Evolutionary conservation across 2,329 filamentous ascomycete species (phyloP).

Genomic region (Aspergillus chevalieri): DNA sequence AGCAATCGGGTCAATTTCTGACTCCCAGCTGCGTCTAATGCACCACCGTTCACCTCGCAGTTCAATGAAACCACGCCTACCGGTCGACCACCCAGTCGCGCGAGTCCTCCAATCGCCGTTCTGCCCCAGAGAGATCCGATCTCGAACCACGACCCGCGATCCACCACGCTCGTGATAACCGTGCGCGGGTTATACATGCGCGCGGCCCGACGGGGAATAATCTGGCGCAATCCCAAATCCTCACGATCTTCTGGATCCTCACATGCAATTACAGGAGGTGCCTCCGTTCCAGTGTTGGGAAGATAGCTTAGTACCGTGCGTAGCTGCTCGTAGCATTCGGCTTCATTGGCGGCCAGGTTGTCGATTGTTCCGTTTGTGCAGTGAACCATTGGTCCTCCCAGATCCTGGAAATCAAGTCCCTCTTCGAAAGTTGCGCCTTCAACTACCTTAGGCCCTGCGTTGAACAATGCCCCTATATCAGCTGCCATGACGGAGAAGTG

Average conservation of each 20-base stretch:
- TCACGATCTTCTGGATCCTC: conserved; percentile 47
- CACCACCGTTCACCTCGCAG: conserved; percentile 56
- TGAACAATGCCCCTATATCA: conserved; percentile 57
- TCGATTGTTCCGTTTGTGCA: conserved; percentile 63
- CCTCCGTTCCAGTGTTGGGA: conserved; percentile 51
- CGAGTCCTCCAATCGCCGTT: conserved; percentile 56
- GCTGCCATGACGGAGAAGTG: conserved; percentile 63
- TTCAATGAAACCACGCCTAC: conserved; percentile 57
- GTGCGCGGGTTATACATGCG: conserved; percentile 56
- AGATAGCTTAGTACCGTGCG: conserved; percentile 52
- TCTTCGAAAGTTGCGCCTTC: conserved; percentile 60
- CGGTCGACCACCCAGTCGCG: conserved; percentile 51
- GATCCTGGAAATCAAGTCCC: conserved; percentile 51
- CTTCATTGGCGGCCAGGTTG: conserved; percentile 55
- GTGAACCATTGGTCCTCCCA: conserved; percentile 57
- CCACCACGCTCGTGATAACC: conserved; percentile 54
- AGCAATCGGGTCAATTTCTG: conserved; percentile 57
- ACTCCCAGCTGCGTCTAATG: conserved; percentile 54
- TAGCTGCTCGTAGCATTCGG: conserved; percentile 57
- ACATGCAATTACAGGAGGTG: conserved; percentile 46
- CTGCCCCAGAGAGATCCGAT: conserved; percentile 59
- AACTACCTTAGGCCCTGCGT: conserved; percentile 59
- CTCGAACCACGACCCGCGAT: conserved; percentile 55
- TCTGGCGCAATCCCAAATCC: conserved; percentile 46
- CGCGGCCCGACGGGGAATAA: conserved; percentile 53